These are phyloP conservation scores for Xylaria flabelliformis DNA, from an alignment of 495 filamentous ascomycete genomes.

Conservation along the genomic window DNA sequence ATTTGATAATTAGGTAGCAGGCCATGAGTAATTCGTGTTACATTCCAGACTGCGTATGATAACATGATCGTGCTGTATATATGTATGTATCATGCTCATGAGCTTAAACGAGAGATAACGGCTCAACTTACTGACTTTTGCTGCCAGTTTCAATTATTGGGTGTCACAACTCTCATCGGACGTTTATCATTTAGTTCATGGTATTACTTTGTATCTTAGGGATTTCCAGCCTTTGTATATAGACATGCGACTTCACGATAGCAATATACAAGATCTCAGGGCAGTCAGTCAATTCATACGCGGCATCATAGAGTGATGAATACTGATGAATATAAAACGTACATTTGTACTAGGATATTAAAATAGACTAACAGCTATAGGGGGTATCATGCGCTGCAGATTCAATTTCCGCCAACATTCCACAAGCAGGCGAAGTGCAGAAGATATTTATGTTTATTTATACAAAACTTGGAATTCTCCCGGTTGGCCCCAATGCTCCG, in stretches of 20 bases:
- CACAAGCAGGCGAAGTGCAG: not conserved
- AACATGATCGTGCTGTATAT: not conserved
- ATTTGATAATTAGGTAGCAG: too few relatives aligned
- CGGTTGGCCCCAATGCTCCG: not conserved
- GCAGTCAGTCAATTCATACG: not conserved
- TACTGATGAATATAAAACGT: not conserved
- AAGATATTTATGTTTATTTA: not conserved
- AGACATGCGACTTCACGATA: not conserved
- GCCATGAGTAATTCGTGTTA: not conserved
- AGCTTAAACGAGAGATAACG: too few relatives aligned
- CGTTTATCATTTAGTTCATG: too few relatives aligned
- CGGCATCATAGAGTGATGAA: not conserved
- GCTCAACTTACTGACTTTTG: too few relatives aligned
- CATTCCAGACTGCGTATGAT: too few relatives aligned
- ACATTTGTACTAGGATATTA: not conserved
- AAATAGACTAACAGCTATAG: not conserved
- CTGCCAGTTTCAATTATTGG: too few relatives aligned
- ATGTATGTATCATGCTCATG: too few relatives aligned
- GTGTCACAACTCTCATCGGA: too few relatives aligned
- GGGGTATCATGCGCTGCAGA: conserved; percentile 12
- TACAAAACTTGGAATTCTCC: not conserved
- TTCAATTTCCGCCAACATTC: conserved; percentile 4
- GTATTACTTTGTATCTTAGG: too few relatives aligned
- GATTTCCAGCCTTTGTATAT: not conserved
- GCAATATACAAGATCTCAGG: not conserved